Percentiles rank a stretch among this genome's conserved stretches.
Conservation (phyloP, 805 yeast genomes). For the Kuraishia hungarica region DNA sequence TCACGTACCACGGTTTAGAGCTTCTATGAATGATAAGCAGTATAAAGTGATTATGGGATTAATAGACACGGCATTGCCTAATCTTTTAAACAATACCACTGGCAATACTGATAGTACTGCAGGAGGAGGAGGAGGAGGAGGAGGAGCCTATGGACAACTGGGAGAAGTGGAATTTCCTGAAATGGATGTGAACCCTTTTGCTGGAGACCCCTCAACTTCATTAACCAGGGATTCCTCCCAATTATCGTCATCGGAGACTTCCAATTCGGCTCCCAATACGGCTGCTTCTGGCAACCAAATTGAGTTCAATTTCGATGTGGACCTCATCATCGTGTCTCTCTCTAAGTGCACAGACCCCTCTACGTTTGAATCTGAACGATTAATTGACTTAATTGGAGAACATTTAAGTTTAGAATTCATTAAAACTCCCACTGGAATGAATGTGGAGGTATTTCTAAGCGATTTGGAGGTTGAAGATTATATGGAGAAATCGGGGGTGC, state of each 20-base stretch:
- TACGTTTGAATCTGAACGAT: conserved; percentile 52
- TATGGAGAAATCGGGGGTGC: conserved; percentile 51
- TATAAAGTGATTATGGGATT: conserved; percentile 82
- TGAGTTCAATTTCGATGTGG: conserved; percentile 68
- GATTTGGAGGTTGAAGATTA: conserved; percentile 70
- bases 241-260: conserved; percentile 9
- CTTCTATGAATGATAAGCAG: conserved; percentile 80
- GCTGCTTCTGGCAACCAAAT: conserved; percentile 43
- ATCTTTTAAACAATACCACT: conserved; percentile 19
- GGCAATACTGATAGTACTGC: conserved; percentile 11
- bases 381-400: conserved; percentile 69
- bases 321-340: conserved; percentile 49
- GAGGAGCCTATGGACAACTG: too few relatives aligned
- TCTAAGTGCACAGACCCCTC: conserved; percentile 58
- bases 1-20: conserved; percentile 60
- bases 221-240: neutral
- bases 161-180: neutral
- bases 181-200: neutral
- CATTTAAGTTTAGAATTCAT: conserved; percentile 50
- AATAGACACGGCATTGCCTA: conserved; percentile 62
- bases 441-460: conserved; percentile 52
- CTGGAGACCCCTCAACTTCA: neutral
- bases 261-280: conserved; percentile 29
- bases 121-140: too few relatives aligned
- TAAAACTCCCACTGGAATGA: conserved; percentile 53